These are phyloP conservation scores for Aspergillus sp. DNA, from an alignment of 2,329 filamentous ascomycete species.

Conservation along the genomic window DNA sequence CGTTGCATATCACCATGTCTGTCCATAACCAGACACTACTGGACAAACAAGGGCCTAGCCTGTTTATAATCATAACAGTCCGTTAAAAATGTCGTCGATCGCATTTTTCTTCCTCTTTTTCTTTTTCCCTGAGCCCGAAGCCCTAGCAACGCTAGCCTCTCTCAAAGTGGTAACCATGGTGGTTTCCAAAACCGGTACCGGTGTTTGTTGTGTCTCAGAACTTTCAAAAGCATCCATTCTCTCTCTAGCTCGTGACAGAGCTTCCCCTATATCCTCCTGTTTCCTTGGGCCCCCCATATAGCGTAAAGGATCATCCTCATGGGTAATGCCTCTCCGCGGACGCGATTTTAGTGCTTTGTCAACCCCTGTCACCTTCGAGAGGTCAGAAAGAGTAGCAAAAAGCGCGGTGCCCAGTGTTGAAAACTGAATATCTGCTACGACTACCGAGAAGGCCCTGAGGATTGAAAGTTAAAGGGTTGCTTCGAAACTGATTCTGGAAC, in stretches of 20 bases:
- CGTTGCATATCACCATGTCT: neutral
- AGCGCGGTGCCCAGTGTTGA: constrained; percentile 69
- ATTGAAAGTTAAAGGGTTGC: neutral
- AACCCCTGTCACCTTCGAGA: constrained; percentile 48
- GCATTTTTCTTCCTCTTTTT: constrained; percentile 61
- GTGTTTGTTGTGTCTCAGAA: neutral
- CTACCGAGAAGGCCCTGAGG: constrained; percentile 59
- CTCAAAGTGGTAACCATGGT: neutral
- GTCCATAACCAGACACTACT: neutral
- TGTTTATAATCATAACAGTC: constrained; percentile 42
- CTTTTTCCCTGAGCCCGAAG: constrained; percentile 11
- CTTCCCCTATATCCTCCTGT: constrained; percentile 26
- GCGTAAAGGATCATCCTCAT: neutral
- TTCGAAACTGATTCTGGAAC: neutral
- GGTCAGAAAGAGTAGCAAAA: constrained; percentile 62
- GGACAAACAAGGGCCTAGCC: neutral
- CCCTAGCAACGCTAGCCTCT: neutral
- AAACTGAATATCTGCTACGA: constrained; percentile 72
- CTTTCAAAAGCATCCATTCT: neutral
- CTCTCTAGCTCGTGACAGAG: constrained; percentile 21
- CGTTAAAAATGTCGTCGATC: constrained; percentile 72
- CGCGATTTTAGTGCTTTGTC: constrained; percentile 24
- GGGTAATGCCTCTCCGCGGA: neutral
- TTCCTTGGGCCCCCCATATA: neutral
- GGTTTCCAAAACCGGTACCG: neutral